A percentile compares a stretch with the other conserved stretches of the same genome.
Conservation (phyloP, 2,329 filamentous ascomycete species). For the Monosporascus sp. region DNA sequence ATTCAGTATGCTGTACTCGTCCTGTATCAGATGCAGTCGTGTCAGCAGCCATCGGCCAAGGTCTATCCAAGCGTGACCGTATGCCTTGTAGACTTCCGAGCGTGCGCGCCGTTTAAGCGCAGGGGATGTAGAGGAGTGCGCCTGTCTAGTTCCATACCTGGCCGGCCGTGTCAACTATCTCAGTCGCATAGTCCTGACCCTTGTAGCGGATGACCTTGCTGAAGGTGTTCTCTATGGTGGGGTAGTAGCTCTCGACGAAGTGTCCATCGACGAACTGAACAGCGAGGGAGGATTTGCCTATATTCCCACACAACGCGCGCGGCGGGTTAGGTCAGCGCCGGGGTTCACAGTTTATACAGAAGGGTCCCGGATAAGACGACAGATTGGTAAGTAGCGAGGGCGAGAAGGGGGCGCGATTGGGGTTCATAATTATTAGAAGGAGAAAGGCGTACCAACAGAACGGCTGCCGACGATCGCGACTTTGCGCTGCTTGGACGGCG, state of each 20-base stretch:
- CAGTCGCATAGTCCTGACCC: conserved; percentile 87
- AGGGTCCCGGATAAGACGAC: conserved; percentile 1
- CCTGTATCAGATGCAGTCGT: conserved; percentile 42
- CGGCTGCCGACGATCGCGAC: conserved; percentile 78
- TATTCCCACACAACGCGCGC: neutral
- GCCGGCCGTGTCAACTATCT: conserved; percentile 97
- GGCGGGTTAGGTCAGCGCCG: neutral
- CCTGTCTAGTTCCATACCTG: conserved; percentile 54
- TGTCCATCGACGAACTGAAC: conserved; percentile 96
- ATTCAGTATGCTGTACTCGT: conserved; percentile 98
- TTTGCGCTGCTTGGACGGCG: conserved; percentile 70
- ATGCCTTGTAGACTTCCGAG: too few species aligned
- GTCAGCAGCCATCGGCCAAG: conserved; percentile 6
- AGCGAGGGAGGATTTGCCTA: conserved; percentile 95
- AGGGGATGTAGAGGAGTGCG: neutral
- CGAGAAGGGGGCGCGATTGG: too few species aligned
- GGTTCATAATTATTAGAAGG: neutral
- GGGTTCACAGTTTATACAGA: conserved; percentile 3
- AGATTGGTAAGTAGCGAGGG: neutral
- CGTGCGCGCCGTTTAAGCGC: neutral
- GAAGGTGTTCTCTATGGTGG: conserved; percentile 98
- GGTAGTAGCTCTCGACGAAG: conserved; percentile 98
- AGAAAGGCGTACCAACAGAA: conserved; percentile 61
- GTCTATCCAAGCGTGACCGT: neutral
- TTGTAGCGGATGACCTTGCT: conserved; percentile 92